Evolutionary conservation across 1,284 basidiomycete genomes (phyloP).

Genomic region (Leccinum pachyderme): DNA sequence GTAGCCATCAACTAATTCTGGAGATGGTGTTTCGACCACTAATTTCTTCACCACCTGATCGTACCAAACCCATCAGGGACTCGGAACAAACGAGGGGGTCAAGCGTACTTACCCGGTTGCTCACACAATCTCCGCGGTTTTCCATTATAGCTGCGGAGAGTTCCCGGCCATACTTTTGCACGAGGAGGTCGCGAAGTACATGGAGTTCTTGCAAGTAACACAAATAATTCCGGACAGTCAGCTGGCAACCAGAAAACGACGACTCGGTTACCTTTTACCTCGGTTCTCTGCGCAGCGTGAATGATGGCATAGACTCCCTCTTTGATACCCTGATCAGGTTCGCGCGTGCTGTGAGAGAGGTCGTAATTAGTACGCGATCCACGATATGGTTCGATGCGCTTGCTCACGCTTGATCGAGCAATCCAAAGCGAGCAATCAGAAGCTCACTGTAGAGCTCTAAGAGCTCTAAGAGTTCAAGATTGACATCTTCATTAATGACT

Average conservation of each 20-base stretch:
- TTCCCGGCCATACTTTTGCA: conserved; percentile 91
- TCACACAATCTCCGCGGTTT: conserved; percentile 77
- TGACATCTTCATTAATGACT: conserved; percentile 86
- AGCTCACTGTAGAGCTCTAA: conserved; percentile 94
- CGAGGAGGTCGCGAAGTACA: conserved; percentile 86
- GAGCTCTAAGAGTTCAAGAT: conserved; percentile 85
- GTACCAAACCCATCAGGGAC: background rate
- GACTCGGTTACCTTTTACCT: conserved; percentile 71
- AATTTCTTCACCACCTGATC: conserved; percentile 73
- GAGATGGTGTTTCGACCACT: conserved; percentile 63
- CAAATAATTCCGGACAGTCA: conserved; percentile 4
- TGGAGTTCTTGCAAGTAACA: conserved; percentile 69
- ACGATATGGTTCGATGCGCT: background rate
- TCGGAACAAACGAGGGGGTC: background rate
- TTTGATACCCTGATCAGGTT: conserved; percentile 79
- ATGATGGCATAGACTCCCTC: conserved; percentile 83
- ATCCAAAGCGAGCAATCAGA: conserved; percentile 87
- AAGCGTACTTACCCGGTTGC: conserved; percentile 60
- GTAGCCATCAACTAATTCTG: conserved; percentile 83
- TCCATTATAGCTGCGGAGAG: conserved; percentile 81
- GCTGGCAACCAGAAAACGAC: conserved; percentile 2
- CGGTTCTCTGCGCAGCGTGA: conserved; percentile 87
- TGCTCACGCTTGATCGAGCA: conserved; percentile 81
- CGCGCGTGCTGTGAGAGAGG: conserved; percentile 52
- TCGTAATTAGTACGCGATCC: conserved; percentile 1